Conservation (phyloP, 306 rosid genomes). For the Acacia crassicarpa region DNA sequence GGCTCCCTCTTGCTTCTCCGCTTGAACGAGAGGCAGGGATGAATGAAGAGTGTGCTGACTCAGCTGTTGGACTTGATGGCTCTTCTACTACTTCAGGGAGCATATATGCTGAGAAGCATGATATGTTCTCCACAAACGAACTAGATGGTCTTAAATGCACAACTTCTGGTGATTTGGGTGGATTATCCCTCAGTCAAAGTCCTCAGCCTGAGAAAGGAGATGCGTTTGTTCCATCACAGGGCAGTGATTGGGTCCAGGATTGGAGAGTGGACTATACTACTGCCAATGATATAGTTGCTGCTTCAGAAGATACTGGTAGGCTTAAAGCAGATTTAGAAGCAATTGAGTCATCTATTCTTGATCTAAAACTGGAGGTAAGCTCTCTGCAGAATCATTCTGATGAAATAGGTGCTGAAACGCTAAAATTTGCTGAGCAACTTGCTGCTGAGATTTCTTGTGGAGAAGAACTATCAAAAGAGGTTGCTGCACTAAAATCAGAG, state of each 20-base stretch:
- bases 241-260: slow-evolving; percentile 71
- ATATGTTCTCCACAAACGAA: slow-evolving; percentile 64
- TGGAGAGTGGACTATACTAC: slow-evolving; percentile 74
- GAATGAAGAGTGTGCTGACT: slow-evolving; percentile 80
- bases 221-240: slow-evolving; percentile 48
- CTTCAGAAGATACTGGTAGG: slow-evolving; percentile 67
- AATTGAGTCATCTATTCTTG: slow-evolving; percentile 74
- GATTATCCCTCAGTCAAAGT: slow-evolving; percentile 60
- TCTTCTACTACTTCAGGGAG: slow-evolving; percentile 93
- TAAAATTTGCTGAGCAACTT: slow-evolving; percentile 64
- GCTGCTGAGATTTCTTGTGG: slow-evolving; percentile 82
- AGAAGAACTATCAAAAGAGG: slow-evolving; percentile 72
- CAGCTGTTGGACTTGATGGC: slow-evolving; percentile 78
- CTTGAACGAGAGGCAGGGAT: slow-evolving; percentile 59
- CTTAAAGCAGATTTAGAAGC: slow-evolving; percentile 73
- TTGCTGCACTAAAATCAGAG: slow-evolving; percentile 67
- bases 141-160: slow-evolving; percentile 79
- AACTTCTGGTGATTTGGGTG: slow-evolving; percentile 69
- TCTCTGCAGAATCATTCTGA: slow-evolving; percentile 71
- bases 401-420: slow-evolving; percentile 70
- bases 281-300: slow-evolving; percentile 53
- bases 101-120: slow-evolving; percentile 83
- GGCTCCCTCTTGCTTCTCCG: slow-evolving; percentile 44
- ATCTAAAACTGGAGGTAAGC: slow-evolving; percentile 69
- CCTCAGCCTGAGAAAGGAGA: slow-evolving; percentile 72